phyloP scores from a whole-genome alignment of 805 yeast genomes.

The Saccharomycopsis guyanensis region DNA sequence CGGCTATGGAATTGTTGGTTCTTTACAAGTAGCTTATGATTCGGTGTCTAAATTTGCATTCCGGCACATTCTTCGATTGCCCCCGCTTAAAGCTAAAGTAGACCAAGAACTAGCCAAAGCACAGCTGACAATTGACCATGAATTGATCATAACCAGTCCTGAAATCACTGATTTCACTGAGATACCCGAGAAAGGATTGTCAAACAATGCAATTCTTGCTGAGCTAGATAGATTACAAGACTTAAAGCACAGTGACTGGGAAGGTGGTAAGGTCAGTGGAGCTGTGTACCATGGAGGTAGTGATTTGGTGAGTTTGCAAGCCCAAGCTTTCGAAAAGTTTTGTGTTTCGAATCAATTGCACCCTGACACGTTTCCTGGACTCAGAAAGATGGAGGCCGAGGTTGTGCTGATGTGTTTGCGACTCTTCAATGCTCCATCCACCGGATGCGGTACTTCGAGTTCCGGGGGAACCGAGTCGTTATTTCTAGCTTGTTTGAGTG shows the following conservation, averaged over 20 bases:
- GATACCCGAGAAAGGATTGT: slow-evolving; percentile 57
- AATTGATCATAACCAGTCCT: slow-evolving; percentile 49
- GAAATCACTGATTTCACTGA: slow-evolving; percentile 35
- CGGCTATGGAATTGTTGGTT: slow-evolving; percentile 24
- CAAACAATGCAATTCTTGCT: slow-evolving; percentile 36
- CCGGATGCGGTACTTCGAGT: slow-evolving; percentile 73
- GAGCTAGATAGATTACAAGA: slow-evolving; percentile 44
- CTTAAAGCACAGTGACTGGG: slow-evolving; percentile 71
- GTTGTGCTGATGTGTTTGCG: slow-evolving; percentile 84
- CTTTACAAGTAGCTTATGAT: slow-evolving; percentile 21
- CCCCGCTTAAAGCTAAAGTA: slow-evolving; percentile 48
- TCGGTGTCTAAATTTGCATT: slow-evolving; percentile 26
- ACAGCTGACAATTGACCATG: slow-evolving; percentile 42
- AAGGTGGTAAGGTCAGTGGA: slow-evolving; percentile 80
- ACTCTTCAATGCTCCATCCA: slow-evolving; percentile 71
- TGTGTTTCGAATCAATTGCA: slow-evolving; percentile 91
- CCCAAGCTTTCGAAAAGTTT: slow-evolving; percentile 65
- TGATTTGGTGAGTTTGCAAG: slow-evolving; percentile 66
- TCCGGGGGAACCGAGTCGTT: slow-evolving; percentile 96
- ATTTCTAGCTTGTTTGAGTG: slow-evolving; percentile 78
- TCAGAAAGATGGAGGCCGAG: slow-evolving; percentile 93
- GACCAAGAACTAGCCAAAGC: slow-evolving; percentile 50
- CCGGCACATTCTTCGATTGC: slow-evolving; percentile 35
- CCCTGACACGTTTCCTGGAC: slow-evolving; percentile 95
- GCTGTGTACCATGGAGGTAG: slow-evolving; percentile 95